These are phyloP conservation scores for Melaleuca quinquenervia DNA, from an alignment of 345 rosid species.

Conservation along the genomic window DNA sequence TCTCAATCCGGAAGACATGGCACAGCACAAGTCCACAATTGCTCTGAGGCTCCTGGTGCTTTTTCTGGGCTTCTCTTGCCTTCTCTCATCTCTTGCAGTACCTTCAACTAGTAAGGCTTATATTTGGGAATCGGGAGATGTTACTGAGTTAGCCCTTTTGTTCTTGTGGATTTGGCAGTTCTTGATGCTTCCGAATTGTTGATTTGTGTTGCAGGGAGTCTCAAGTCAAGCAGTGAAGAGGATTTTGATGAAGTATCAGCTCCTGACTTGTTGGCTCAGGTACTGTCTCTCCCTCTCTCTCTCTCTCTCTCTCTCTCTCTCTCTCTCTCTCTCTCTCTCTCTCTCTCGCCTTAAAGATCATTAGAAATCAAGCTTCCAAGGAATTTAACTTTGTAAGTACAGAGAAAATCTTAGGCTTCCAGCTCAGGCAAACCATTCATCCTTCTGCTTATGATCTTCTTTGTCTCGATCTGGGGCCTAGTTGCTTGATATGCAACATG, in stretches of 20 bases:
- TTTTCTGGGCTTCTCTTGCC: conserved; percentile 18
- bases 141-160: not conserved
- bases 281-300: too few relatives aligned
- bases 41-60: conserved; percentile 9
- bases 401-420: not conserved
- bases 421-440: not conserved
- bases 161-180: not conserved
- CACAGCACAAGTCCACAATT: not conserved
- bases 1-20: not conserved
- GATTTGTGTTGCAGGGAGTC: conserved; percentile 18
- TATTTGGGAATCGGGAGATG: not conserved
- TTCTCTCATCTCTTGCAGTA: conserved; percentile 16
- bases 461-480: not conserved
- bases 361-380: not conserved
- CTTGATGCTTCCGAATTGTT: not conserved
- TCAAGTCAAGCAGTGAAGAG: conserved; percentile 13
- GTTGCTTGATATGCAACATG: not conserved
- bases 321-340: not conserved
- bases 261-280: conserved; percentile 24
- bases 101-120: conserved; percentile 19
- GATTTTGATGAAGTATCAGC: not conserved
- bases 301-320: not conserved
- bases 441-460: not conserved
- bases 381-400: not conserved
- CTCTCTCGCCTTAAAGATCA: not conserved